Percentiles rank a stretch among this genome's conserved stretches.
phyloP scores from a whole-genome alignment of 176 grass and related monocot species.

The Cocos nucifera region DNA sequence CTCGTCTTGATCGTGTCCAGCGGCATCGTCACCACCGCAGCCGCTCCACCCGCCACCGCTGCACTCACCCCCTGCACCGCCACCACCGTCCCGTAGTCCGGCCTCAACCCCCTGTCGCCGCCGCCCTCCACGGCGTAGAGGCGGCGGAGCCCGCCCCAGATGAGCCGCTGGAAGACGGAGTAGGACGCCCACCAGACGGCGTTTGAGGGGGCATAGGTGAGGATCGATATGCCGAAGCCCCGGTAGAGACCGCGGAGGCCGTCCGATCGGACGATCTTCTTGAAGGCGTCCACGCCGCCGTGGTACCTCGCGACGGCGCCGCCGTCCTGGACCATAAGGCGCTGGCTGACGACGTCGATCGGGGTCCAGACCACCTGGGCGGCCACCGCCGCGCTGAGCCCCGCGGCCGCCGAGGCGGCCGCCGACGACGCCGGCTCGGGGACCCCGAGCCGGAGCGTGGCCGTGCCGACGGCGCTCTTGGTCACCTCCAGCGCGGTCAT shows the following conservation, averaged over 20 bases:
- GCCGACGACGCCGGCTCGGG: slow-evolving; percentile 59
- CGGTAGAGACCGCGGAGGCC: slow-evolving; percentile 78
- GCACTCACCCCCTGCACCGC: slow-evolving; percentile 85
- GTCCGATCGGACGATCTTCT: slow-evolving; percentile 62
- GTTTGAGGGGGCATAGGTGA: slow-evolving; percentile 94
- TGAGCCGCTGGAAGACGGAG: slow-evolving; percentile 57
- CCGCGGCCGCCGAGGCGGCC: slow-evolving; percentile 52
- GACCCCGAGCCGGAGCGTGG: slow-evolving; percentile 54
- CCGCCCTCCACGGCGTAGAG: too few species aligned
- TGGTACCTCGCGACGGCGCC: slow-evolving; percentile 30
- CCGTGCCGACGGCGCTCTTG: slow-evolving; percentile 75
- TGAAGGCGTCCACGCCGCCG: slow-evolving; percentile 58
- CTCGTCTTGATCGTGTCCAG: slow-evolving; percentile 94
- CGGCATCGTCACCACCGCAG: slow-evolving; percentile 88
- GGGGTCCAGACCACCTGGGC: slow-evolving; percentile 98
- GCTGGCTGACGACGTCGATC: slow-evolving; percentile 84
- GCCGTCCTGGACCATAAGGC: slow-evolving; percentile 72
- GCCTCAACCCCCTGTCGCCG: slow-evolving; percentile 13
- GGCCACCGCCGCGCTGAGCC: slow-evolving; percentile 66
- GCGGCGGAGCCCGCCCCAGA: slow-evolving; percentile 39
- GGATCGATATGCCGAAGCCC: slow-evolving; percentile 85
- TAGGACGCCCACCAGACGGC: slow-evolving; percentile 96
- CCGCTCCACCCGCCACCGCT: slow-evolving; percentile 47
- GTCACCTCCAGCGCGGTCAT: slow-evolving; percentile 93
- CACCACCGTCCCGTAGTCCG: slow-evolving; percentile 34